These are phyloP conservation scores for Potentilla sterilis DNA, from an alignment of 306 rosid species.

Conservation along the genomic window DNA sequence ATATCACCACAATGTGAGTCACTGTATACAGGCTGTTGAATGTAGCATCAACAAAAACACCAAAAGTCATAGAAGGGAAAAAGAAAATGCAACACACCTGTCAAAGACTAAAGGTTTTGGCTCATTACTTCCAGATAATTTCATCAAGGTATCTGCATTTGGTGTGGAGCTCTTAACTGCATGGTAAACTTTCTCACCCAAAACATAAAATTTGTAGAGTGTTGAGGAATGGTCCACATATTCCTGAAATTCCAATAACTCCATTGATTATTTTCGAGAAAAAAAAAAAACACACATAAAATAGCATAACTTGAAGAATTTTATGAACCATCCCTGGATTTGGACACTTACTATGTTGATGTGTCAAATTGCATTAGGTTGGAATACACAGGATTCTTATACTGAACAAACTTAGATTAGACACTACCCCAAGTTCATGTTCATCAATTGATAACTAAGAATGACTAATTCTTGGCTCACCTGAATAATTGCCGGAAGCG, in stretches of 20 bases:
- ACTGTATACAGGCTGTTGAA: background rate
- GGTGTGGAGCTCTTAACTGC: conserved; percentile 90
- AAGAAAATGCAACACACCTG: conserved; percentile 34
- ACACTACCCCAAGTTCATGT: background rate
- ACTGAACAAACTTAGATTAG: background rate
- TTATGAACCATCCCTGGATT: conserved; percentile 6
- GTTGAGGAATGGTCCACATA: conserved; percentile 91
- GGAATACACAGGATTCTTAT: background rate
- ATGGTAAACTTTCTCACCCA: conserved; percentile 71
- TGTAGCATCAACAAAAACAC: background rate
- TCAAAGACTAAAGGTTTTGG: conserved; percentile 73
- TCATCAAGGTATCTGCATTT: conserved; percentile 52
- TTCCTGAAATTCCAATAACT: conserved; percentile 48
- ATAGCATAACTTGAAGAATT: background rate
- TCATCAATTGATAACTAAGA: conserved; percentile 1
- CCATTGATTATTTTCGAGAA: background rate
- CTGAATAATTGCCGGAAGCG: conserved; percentile 87
- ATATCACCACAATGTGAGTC: conserved; percentile 1
- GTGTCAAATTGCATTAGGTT: background rate
- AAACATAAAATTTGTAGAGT: conserved; percentile 73
- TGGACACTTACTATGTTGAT: background rate
- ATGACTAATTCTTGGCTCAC: conserved; percentile 29
- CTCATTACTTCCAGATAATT: conserved; percentile 41
- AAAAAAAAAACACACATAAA: background rate
- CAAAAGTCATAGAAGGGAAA: background rate